A percentile compares a stretch with the other conserved stretches of the same genome.
Conservation (phyloP, 2,329 filamentous ascomycete species). For the Ceratocystis variospora region DNA sequence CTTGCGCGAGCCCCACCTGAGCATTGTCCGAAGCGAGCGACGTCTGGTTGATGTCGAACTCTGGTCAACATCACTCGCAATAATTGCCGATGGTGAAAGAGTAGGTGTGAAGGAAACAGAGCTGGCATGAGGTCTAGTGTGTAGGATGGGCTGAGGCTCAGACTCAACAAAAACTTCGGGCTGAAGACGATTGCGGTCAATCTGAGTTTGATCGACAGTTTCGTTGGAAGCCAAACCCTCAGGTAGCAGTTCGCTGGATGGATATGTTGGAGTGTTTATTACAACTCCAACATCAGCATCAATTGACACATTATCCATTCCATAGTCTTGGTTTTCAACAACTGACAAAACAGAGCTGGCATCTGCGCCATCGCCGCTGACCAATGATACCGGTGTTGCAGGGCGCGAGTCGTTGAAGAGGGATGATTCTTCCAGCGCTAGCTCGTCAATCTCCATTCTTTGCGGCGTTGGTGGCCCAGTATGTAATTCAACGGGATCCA, state of each 20-base stretch:
- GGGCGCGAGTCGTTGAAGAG: neutral
- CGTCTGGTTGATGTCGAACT: slow-evolving; percentile 10
- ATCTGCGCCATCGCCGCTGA: neutral
- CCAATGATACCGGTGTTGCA: neutral
- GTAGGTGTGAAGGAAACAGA: slow-evolving; percentile 19
- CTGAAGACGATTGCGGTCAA: neutral
- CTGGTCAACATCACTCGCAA: slow-evolving; percentile 11
- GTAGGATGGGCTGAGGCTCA: neutral
- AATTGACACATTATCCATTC: neutral
- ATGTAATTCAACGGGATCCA: slow-evolving; percentile 16
- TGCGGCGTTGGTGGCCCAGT: neutral
- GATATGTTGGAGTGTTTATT: neutral
- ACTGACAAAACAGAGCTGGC: neutral
- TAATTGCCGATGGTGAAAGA: slow-evolving; percentile 14
- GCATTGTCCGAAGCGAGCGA: slow-evolving; percentile 18
- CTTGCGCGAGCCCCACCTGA: slow-evolving; percentile 22
- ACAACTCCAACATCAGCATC: neutral
- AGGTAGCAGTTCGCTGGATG: neutral
- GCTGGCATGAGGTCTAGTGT: slow-evolving; percentile 15
- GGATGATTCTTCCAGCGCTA: neutral
- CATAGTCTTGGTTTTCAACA: neutral
- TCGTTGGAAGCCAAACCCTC: neutral
- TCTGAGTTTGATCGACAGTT: neutral
- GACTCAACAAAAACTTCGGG: neutral
- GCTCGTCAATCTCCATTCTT: neutral